Evolutionary conservation across 2,329 filamentous ascomycete species (phyloP), one percentile per base, ranked within the genome.

Genomic region (Periconia sp.): DNA sequence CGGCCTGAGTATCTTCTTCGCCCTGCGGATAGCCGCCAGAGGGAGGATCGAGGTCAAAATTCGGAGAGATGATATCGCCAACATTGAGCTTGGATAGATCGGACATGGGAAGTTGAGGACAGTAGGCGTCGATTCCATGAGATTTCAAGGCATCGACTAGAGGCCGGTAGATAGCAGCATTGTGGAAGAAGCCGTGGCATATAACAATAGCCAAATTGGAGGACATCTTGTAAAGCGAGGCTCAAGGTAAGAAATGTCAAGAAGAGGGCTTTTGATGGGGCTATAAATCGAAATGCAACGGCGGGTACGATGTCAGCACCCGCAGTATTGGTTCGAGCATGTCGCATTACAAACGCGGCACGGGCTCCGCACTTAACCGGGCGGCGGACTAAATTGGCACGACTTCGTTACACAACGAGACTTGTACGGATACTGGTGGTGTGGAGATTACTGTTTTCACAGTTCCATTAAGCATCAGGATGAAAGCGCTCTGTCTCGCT

Each of bases 121-220:
- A 71, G 47, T 65, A 59, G 2, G 63, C 43, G 19, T 68, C 61
- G 10, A 69, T 63, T 1, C 59, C 57, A 2, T 43, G 47, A 2
- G 46, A 35, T 30, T 43, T 54, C 6, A 67, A 36, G 4, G 48
- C 50, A 4, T 57, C 40, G 3, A 65, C 13, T 10, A 70, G 45
- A 13, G 57, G 54, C 28, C 40, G 40, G 22, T 68, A 71, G 5
- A 59, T 64, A 10, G 46, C 57, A 2, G 66, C 59, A 2, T 48
- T 68, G 44, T 65, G 63, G 33, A 57, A 70, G 15, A 54, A 63
- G 16, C 62, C 63, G 23, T 49, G 66, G 46, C 69, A 73, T 26
- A 66, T 56, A 13, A 65, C 59, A 12, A 69, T 66, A 5, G 63
- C 50, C n/a, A 51, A 16, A 39, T 42, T 57, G 15, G 66, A 44